Evolutionary conservation across 345 rosid species (phyloP).

Genomic region (Tarenaya hassleriana): DNA sequence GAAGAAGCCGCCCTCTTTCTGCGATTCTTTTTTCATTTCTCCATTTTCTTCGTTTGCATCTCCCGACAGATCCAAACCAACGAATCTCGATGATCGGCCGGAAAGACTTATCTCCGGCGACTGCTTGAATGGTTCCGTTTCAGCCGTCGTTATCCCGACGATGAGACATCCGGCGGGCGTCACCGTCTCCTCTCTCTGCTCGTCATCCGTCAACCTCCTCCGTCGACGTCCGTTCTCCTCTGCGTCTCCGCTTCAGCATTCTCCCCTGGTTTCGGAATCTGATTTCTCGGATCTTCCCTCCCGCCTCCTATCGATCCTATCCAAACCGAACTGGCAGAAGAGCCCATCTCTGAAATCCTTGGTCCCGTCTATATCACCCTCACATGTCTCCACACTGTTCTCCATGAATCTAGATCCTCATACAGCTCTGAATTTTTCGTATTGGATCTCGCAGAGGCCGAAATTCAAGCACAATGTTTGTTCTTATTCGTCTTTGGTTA

Average conservation of each 20-base stretch:
- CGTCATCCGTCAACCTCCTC: constrained; percentile 12
- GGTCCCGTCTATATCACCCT: constrained; percentile 39
- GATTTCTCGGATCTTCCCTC: constrained; percentile 32
- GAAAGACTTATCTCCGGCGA: neutral
- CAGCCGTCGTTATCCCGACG: constrained; percentile 13
- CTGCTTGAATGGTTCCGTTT: neutral
- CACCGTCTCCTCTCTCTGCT: neutral
- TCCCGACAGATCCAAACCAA: constrained; percentile 11
- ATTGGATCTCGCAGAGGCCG: constrained; percentile 40
- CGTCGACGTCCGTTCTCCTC: constrained; percentile 26
- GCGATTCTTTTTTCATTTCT: neutral
- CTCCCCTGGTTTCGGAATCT: constrained; percentile 18
- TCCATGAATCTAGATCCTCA: constrained; percentile 38
- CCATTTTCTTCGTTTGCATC: neutral
- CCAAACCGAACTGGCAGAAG: constrained; percentile 52
- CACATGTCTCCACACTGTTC: constrained; percentile 43
- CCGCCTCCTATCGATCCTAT: constrained; percentile 40
- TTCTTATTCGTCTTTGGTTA: constrained; percentile 41
- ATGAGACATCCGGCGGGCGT: constrained; percentile 28
- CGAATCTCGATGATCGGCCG: constrained; percentile 19
- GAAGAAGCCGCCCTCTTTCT: neutral
- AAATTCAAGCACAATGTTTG: constrained; percentile 45
- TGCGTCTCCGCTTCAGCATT: constrained; percentile 9
- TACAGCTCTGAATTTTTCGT: constrained; percentile 46
- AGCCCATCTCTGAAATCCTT: constrained; percentile 35